Conservation (phyloP, 176 grass and related monocot genomes). For the Themeda triandra region DNA sequence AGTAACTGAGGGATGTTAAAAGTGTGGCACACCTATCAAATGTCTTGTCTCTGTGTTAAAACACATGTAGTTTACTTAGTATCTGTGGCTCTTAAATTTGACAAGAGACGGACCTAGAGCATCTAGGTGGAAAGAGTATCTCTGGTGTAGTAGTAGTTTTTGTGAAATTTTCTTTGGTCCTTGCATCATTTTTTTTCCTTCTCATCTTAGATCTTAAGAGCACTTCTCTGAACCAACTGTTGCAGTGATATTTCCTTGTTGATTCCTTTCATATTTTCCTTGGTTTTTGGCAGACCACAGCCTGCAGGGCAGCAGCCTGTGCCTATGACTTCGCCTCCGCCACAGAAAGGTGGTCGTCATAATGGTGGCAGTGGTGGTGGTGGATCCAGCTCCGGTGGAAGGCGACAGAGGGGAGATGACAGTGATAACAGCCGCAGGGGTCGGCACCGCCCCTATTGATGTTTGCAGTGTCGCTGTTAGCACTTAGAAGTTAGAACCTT, state of each 20-base stretch:
- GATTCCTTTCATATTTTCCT: background rate
- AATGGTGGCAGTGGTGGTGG: slow-evolving; percentile 1
- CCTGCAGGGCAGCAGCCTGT: slow-evolving; percentile 24
- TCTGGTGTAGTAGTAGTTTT: background rate
- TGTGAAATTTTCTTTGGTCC: background rate
- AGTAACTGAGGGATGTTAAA: background rate
- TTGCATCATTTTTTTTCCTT: background rate
- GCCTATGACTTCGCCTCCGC: slow-evolving; percentile 6
- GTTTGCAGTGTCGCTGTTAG: background rate
- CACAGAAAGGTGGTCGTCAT: slow-evolving; percentile 9
- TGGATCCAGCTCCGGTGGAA: slow-evolving; percentile 20
- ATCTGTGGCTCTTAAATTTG: background rate
- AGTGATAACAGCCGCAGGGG: slow-evolving; percentile 27
- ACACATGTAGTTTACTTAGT: background rate
- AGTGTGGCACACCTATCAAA: background rate
- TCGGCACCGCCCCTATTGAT: slow-evolving; percentile 44
- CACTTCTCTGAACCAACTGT: background rate
- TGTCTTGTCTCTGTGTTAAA: background rate
- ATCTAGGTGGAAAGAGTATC: background rate
- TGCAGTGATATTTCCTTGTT: background rate
- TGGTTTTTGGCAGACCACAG: slow-evolving; percentile 33
- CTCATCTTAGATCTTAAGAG: background rate
- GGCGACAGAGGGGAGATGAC: slow-evolving; percentile 29
- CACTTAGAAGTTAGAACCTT: background rate
- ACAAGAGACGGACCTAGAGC: background rate